A percentile compares a stretch with the other conserved stretches of the same genome.
phyloP scores from a whole-genome alignment of 371 early-diverging fungal genomes.

The Vairimorpha ceranae region DNA sequence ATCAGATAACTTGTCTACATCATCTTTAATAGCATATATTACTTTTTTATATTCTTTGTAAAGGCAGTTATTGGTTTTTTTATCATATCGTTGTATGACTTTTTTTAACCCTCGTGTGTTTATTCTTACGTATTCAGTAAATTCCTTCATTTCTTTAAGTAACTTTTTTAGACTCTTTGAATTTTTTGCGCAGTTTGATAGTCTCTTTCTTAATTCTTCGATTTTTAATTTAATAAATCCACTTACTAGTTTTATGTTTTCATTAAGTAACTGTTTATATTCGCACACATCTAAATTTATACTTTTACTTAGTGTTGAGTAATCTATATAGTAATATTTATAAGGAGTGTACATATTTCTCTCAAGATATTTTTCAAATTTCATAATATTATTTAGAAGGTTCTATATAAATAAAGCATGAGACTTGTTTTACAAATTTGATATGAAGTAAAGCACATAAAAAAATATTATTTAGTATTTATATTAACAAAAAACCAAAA shows the following conservation, averaged over 20 bases:
- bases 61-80: slow-evolving; percentile 73
- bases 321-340: slow-evolving; percentile 79
- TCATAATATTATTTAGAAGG: slow-evolving; percentile 69
- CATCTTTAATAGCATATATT: slow-evolving; percentile 75
- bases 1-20: slow-evolving; percentile 77
- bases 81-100: slow-evolving; percentile 90
- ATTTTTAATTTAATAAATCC: slow-evolving; percentile 30
- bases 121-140: slow-evolving; percentile 78
- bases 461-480: too few relatives aligned
- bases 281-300: slow-evolving; percentile 2
- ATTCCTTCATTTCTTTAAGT: slow-evolving; percentile 70
- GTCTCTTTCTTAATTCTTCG: slow-evolving; percentile 3
- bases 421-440: too few relatives aligned
- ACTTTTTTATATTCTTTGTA: slow-evolving; percentile 76
- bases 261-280: slow-evolving; percentile 21
- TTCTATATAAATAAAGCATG: too few relatives aligned
- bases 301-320: slow-evolving; percentile 69
- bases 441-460: too few relatives aligned
- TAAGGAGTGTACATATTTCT: slow-evolving; percentile 75
- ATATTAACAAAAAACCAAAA: too few relatives aligned
- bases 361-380: slow-evolving; percentile 78
- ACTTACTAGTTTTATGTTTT: slow-evolving; percentile 25
- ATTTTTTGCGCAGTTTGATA: neutral
- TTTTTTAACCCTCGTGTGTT: slow-evolving; percentile 90
- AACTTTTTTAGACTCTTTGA: neutral